Conservation (phyloP, 768 basidiomycete genomes). For the Macrocybe gigantea region DNA sequence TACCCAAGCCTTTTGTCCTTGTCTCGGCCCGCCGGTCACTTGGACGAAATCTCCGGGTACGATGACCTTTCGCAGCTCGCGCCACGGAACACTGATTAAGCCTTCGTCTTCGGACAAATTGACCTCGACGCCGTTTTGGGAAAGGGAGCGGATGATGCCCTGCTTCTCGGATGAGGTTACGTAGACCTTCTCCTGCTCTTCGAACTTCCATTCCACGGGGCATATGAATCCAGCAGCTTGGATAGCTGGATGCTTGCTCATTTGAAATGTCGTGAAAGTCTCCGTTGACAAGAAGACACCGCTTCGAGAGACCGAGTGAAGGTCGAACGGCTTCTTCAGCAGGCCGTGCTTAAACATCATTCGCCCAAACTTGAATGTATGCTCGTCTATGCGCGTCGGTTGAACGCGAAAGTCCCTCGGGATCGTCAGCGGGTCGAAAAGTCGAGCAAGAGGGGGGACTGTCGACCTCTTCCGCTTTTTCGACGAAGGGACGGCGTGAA, state of each 20-base stretch:
- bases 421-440: too few relatives aligned
- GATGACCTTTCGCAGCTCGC: too few relatives aligned
- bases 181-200: neutral
- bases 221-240: neutral
- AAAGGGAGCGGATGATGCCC: neutral
- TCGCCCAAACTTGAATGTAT: neutral
- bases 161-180: neutral
- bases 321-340: neutral
- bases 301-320: neutral
- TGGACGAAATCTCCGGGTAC: too few relatives aligned
- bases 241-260: neutral
- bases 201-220: conserved; percentile 3
- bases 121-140: too few relatives aligned
- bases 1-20: too few relatives aligned
- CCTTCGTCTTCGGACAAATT: neutral
- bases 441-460: too few relatives aligned
- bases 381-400: neutral
- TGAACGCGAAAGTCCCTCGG: too few relatives aligned
- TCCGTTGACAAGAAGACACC: neutral
- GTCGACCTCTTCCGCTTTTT: too few relatives aligned
- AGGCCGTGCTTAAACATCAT: neutral
- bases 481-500: too few relatives aligned
- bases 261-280: neutral
- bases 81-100: neutral
- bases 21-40: too few relatives aligned